Evolutionary conservation across 2,329 filamentous ascomycete genomes (phyloP).

Genomic region (Ophiostoma angusticollis): DNA sequence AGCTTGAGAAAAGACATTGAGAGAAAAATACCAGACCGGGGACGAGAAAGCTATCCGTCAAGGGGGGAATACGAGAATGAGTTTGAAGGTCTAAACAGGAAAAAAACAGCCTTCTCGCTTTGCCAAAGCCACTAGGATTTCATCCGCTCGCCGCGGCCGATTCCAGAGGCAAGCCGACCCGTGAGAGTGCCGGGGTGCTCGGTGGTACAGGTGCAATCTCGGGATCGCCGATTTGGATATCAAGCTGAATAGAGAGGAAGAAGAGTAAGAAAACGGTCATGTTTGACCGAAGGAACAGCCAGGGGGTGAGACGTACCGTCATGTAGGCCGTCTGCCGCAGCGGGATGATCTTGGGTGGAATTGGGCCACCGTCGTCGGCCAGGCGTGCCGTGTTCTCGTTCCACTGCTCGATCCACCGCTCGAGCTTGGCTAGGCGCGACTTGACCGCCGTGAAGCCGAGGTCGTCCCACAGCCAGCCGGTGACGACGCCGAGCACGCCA

Average conservation of each 20-base stretch:
- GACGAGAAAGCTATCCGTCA: too few species aligned
- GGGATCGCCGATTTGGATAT: conserved; percentile 17
- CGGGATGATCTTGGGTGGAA: conserved; percentile 16
- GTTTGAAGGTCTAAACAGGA: too few species aligned
- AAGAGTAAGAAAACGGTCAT: not conserved
- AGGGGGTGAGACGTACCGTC: conserved; percentile 12
- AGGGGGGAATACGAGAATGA: too few species aligned
- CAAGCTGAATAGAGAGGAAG: conserved; percentile 11
- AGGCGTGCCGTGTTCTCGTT: conserved; percentile 52
- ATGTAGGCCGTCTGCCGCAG: conserved; percentile 17
- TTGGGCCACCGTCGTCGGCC: conserved; percentile 10
- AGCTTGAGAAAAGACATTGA: too few species aligned
- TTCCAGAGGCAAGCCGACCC: conserved; percentile 4
- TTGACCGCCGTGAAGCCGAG: conserved; percentile 68
- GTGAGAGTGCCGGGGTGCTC: conserved; percentile 12
- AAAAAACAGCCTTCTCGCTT: too few species aligned
- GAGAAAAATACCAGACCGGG: too few species aligned
- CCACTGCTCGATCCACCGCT: conserved; percentile 78
- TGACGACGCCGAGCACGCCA: conserved; percentile 63
- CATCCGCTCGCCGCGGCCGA: not conserved
- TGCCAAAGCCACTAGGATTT: too few species aligned
- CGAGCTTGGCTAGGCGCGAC: conserved; percentile 52
- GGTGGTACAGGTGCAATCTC: conserved; percentile 15
- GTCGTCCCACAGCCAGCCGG: conserved; percentile 94
- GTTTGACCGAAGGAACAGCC: not conserved